Evolutionary conservation across 2,329 filamentous ascomycete species (phyloP).

Genomic region (Scytalidium sp.): DNA sequence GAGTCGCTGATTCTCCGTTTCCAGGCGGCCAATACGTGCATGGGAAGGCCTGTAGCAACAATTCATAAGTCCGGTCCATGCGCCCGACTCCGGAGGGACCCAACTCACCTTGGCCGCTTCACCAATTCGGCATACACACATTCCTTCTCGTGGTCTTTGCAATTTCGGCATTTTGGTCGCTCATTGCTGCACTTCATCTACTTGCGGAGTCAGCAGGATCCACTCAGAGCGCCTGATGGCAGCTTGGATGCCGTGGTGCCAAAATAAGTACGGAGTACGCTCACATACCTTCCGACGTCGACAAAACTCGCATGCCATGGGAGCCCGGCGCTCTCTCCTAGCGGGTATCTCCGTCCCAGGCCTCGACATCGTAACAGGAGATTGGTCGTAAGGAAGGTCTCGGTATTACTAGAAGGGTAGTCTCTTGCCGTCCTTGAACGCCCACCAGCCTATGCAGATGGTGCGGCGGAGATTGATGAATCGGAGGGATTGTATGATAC

Average conservation of each 20-base stretch:
- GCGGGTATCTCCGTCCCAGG: background rate
- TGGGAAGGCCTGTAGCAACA: conserved; percentile 7
- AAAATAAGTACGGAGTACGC: background rate
- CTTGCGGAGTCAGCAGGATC: background rate
- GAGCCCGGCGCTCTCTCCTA: conserved; percentile 4
- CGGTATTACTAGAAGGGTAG: no score
- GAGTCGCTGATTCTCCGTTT: conserved; percentile 7
- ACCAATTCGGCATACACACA: conserved; percentile 7
- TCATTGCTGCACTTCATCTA: conserved; percentile 49
- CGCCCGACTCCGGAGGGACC: background rate
- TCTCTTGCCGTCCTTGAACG: no score
- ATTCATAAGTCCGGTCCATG: background rate
- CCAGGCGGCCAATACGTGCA: conserved; percentile 5
- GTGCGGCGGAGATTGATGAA: no score
- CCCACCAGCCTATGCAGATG: no score
- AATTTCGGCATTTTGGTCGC: conserved; percentile 42
- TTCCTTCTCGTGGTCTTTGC: conserved; percentile 34
- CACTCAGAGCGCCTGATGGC: background rate
- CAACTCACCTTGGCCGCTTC: conserved; percentile 6
- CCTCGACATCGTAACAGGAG: background rate
- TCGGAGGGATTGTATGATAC: no score
- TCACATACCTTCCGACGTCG: conserved; percentile 7
- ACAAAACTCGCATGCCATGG: conserved; percentile 10
- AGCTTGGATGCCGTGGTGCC: background rate
- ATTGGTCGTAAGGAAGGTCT: no score